Evolutionary conservation across 1,139 yeast genomes (phyloP).

Genomic region (Kurtzmaniella quercitrusa): DNA sequence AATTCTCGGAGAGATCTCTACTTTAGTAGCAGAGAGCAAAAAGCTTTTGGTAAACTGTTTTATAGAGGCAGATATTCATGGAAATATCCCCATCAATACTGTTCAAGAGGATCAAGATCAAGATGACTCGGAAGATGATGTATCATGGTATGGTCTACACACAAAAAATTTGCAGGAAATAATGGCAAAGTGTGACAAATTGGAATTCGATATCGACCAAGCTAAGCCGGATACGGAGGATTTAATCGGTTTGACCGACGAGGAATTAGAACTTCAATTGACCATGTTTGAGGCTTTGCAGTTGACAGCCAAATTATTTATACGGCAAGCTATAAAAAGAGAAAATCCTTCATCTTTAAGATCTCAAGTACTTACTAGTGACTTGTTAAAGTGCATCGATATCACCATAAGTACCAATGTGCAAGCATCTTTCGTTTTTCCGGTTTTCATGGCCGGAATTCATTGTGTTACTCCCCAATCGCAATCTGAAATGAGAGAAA

Average conservation of each 20-base stretch:
- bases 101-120: neutral
- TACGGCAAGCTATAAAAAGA: constrained; percentile 59
- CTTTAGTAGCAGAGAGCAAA: constrained; percentile 52
- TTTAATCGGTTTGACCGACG: constrained; percentile 42
- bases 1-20: constrained; percentile 65
- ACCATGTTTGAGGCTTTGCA: constrained; percentile 73
- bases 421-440: constrained; percentile 71
- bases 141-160: neutral
- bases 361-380: constrained; percentile 55
- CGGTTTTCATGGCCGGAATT: constrained; percentile 73
- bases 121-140: neutral
- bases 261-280: constrained; percentile 62
- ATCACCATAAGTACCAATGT: constrained; percentile 62
- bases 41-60: constrained; percentile 11
- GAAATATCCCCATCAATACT: neutral
- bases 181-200: constrained; percentile 32
- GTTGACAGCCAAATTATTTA: constrained; percentile 62
- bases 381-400: constrained; percentile 56
- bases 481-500: constrained; percentile 45
- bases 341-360: constrained; percentile 63
- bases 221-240: constrained; percentile 55
- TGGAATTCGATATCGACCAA: constrained; percentile 49
- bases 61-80: neutral
- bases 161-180: neutral
- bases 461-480: constrained; percentile 53